These are phyloP conservation scores for Musa troglodytarum DNA, from an alignment of 176 grass and related monocot species.

Conservation along the genomic window DNA sequence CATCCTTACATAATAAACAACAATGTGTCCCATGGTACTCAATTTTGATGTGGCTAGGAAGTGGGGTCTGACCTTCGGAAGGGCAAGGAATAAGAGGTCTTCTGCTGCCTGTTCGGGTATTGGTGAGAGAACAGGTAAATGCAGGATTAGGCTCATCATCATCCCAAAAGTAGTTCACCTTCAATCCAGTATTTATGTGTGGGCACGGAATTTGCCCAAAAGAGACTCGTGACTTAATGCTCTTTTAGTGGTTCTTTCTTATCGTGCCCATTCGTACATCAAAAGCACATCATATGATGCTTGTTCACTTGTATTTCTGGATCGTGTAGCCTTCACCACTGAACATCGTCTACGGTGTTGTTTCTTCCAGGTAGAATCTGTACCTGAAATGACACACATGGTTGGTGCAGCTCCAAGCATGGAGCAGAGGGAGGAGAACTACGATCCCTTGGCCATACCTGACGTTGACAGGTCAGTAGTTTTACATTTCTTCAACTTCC, in stretches of 20 bases:
- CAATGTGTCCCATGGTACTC: too few relatives aligned
- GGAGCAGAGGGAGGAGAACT: slow-evolving; percentile 73
- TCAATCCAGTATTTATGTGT: too few relatives aligned
- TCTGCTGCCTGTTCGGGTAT: too few relatives aligned
- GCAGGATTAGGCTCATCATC: too few relatives aligned
- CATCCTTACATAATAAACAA: too few relatives aligned
- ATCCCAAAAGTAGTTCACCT: too few relatives aligned
- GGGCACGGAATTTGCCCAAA: too few relatives aligned
- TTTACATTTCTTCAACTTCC: not conserved
- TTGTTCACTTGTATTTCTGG: not conserved
- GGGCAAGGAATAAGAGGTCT: too few relatives aligned
- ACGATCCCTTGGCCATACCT: slow-evolving; percentile 89
- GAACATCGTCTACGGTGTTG: not conserved
- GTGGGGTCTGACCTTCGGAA: too few relatives aligned
- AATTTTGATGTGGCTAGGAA: too few relatives aligned
- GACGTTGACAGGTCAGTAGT: slow-evolving; percentile 59
- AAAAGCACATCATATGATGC: not conserved
- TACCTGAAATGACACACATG: slow-evolving; percentile 33
- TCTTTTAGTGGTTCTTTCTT: not conserved
- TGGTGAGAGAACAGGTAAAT: too few relatives aligned
- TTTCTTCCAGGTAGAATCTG: slow-evolving; percentile 58
- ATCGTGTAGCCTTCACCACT: not conserved
- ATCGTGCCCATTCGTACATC: not conserved
- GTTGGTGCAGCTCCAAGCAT: slow-evolving; percentile 35
- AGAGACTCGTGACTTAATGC: too few relatives aligned